Conservation (phyloP, 2,329 filamentous ascomycete genomes). For the Alternaria atra region DNA sequence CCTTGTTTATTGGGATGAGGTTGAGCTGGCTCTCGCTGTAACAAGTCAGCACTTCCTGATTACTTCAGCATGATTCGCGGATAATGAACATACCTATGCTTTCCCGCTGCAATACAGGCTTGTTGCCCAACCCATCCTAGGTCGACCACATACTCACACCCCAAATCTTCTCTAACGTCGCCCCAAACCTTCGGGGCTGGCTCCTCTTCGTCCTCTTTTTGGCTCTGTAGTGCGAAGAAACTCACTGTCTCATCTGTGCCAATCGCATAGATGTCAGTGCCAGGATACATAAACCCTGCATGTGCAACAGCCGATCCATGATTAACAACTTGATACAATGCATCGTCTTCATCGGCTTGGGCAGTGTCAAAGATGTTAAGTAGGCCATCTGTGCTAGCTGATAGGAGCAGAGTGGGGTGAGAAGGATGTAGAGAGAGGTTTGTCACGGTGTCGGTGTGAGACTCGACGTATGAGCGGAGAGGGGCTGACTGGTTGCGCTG, state of each 20-base stretch:
- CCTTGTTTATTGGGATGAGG: conserved; percentile 44
- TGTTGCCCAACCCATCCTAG: conserved; percentile 69
- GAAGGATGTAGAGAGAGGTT: conserved; percentile 69
- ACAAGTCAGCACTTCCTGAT: conserved; percentile 3
- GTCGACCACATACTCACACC: conserved; percentile 78
- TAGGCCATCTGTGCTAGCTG: conserved; percentile 81
- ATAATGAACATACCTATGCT: conserved; percentile 67
- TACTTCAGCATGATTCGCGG: not conserved
- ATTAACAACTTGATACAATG: conserved; percentile 80
- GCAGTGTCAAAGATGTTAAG: conserved; percentile 79
- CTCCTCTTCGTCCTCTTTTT: conserved; percentile 65
- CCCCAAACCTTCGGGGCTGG: conserved; percentile 64
- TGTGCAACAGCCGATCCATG: conserved; percentile 78
- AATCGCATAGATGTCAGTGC: conserved; percentile 68
- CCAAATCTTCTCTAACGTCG: conserved; percentile 71
- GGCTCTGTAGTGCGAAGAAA: conserved; percentile 74
- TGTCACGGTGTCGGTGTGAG: conserved; percentile 67
- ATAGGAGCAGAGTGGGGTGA: conserved; percentile 70
- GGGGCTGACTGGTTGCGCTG: conserved; percentile 51
- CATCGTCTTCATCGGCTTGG: conserved; percentile 73
- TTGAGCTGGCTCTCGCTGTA: conserved; percentile 38
- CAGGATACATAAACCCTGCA: conserved; percentile 71
- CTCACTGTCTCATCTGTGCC: conserved; percentile 82
- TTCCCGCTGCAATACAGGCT: conserved; percentile 71
- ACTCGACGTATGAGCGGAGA: conserved; percentile 54